Conservation (phyloP, 75 land plant genomes). For the Cupressus sempervirens region DNA sequence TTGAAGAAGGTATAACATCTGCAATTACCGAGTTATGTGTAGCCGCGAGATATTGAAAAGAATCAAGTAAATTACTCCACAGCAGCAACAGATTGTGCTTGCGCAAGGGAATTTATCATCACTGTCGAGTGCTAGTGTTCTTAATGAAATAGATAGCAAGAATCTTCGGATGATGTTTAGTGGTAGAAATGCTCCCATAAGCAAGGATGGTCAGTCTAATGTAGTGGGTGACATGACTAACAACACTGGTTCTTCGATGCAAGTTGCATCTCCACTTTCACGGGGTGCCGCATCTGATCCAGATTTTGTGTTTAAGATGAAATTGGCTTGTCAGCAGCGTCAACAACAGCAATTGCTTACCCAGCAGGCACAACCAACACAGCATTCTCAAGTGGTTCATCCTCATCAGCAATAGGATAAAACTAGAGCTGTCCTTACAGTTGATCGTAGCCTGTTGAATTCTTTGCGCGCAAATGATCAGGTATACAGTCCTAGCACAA, state of each 20-base stretch:
- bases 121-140: conserved; percentile 26
- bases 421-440: conserved; percentile 33
- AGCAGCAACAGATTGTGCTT: conserved; percentile 76
- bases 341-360: conserved; percentile 47
- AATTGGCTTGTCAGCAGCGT: conserved; percentile 50
- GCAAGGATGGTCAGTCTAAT: conserved; percentile 73
- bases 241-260: conserved; percentile 86
- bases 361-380: conserved; percentile 56
- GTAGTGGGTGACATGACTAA: conserved; percentile 65
- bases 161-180: conserved; percentile 73
- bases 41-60: too few species aligned
- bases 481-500: conserved; percentile 34
- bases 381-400: conserved; percentile 52
- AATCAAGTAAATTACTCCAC: conserved; percentile 76
- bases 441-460: conserved; percentile 71
- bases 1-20: too few species aligned
- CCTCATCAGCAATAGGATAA: conserved; percentile 71
- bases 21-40: too few species aligned
- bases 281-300: conserved; percentile 40
- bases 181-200: conserved; percentile 39
- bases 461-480: conserved; percentile 83
- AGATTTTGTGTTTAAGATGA: conserved; percentile 73
- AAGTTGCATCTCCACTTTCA: conserved; percentile 51
- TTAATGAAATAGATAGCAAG: conserved; percentile 64
- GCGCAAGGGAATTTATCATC: conserved; percentile 81